A percentile compares a stretch with the other conserved stretches of the same genome.
phyloP scores from a whole-genome alignment of 208 protist genomes.

The Trypanosoma mega region DNA sequence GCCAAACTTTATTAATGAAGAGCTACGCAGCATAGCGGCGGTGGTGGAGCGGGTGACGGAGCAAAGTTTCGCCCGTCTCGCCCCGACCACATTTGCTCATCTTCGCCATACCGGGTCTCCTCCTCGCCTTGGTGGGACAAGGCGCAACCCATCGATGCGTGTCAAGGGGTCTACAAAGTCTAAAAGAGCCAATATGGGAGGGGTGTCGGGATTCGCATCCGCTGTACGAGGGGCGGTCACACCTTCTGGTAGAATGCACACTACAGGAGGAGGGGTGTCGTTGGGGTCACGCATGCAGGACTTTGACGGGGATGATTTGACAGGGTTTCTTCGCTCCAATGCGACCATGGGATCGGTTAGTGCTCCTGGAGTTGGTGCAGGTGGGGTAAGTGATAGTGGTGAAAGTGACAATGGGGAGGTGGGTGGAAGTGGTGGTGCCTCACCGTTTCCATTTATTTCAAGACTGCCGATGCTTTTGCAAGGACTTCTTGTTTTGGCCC shows the following conservation, averaged over 20 bases:
- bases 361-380: too few relatives aligned
- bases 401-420: neutral
- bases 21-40: conserved; percentile 59
- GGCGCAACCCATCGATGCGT: too few relatives aligned
- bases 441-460: conserved; percentile 60
- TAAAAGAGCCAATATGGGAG: too few relatives aligned
- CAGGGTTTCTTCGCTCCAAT: conserved; percentile 1
- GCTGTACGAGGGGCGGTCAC: too few relatives aligned
- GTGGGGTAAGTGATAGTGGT: neutral
- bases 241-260: too few relatives aligned
- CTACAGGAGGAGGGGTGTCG: too few relatives aligned
- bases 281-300: neutral
- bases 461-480: conserved; percentile 80
- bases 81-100: neutral
- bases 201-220: too few relatives aligned
- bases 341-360: too few relatives aligned
- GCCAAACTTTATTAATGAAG: conserved; percentile 74
- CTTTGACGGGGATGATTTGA: neutral
- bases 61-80: conserved; percentile 50
- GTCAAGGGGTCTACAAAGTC: too few relatives aligned
- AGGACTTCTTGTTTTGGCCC: conserved; percentile 62
- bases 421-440: neutral
- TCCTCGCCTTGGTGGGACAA: neutral
- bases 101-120: neutral
- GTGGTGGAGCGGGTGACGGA: conserved; percentile 68